A percentile compares a stretch with the other conserved stretches of the same genome.
Conservation (phyloP, 345 rosid genomes). For the Tarenaya hassleriana region DNA sequence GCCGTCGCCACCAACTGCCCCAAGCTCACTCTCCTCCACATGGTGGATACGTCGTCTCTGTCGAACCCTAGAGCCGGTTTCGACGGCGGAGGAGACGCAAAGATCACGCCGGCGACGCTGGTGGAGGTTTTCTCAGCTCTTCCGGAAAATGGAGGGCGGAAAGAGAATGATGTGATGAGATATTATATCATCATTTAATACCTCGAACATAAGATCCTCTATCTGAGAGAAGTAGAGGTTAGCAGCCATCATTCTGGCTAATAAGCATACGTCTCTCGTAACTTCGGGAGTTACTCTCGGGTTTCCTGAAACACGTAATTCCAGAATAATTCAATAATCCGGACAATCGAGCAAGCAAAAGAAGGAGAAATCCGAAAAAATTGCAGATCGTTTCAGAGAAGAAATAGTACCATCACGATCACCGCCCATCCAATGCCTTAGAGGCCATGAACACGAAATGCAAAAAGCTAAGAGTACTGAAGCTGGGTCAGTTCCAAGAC, state of each 20-base stretch:
- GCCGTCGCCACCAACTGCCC: slow-evolving; percentile 61
- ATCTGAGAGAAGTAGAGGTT: slow-evolving; percentile 93
- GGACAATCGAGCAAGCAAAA: neutral
- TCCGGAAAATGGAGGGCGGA: slow-evolving; percentile 44
- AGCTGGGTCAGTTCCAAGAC: slow-evolving; percentile 68
- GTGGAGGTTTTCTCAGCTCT: slow-evolving; percentile 46
- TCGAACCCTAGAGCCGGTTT: slow-evolving; percentile 37
- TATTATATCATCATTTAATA: slow-evolving; percentile 17
- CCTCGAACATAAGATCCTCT: slow-evolving; percentile 99
- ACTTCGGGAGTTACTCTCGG: slow-evolving; percentile 99
- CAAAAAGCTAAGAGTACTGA: slow-evolving; percentile 39
- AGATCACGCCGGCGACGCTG: slow-evolving; percentile 36
- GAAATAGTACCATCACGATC: slow-evolving; percentile 79
- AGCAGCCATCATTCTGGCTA: slow-evolving; percentile 99
- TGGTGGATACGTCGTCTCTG: slow-evolving; percentile 54
- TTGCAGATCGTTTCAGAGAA: too few species aligned
- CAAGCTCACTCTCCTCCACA: slow-evolving; percentile 46
- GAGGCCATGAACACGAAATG: slow-evolving; percentile 56
- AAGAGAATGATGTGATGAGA: neutral
- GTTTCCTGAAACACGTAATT: slow-evolving; percentile 47
- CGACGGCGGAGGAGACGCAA: slow-evolving; percentile 51
- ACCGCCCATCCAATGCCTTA: slow-evolving; percentile 94
- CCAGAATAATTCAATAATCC: neutral
- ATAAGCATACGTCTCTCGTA: slow-evolving; percentile 91
- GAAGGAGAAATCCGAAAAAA: too few species aligned